phyloP scores from a whole-genome alignment of 2,329 filamentous ascomycete genomes.

The Penicillium fuscoglaucum region DNA sequence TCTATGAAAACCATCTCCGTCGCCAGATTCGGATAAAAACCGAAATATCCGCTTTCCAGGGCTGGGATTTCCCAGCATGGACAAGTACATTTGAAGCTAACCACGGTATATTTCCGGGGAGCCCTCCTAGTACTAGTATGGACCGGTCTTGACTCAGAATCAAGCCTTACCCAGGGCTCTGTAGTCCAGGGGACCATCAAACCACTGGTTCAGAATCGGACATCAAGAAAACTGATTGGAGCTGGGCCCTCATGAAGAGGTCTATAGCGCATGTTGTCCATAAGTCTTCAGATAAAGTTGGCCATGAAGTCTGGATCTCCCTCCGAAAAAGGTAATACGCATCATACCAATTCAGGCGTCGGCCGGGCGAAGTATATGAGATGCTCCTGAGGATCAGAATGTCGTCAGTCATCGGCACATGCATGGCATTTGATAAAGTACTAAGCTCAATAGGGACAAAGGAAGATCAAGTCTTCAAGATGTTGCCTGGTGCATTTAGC shows the following conservation, averaged over 20 bases:
- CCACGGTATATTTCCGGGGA: neutral
- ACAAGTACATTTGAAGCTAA: neutral
- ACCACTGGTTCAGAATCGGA: neutral
- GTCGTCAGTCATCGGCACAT: neutral
- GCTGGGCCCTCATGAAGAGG: neutral
- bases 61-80: neutral
- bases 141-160: neutral
- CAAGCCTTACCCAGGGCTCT: neutral
- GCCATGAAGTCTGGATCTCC: neutral
- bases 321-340: neutral
- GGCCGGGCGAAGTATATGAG: neutral
- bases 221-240: neutral
- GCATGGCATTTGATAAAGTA: neutral
- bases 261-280: neutral
- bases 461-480: neutral
- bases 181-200: neutral
- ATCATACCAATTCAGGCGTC: neutral
- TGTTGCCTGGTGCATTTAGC: neutral
- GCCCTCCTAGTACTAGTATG: neutral
- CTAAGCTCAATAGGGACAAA: neutral
- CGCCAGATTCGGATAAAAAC: neutral
- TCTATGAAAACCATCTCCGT: neutral
- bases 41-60: neutral
- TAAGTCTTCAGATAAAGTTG: neutral
- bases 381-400: conserved; percentile 1